A percentile compares a stretch with the other conserved stretches of the same genome.
Evolutionary conservation across 2,329 filamentous ascomycete species (phyloP).

Genomic region (Scedosporium dehoogii): DNA sequence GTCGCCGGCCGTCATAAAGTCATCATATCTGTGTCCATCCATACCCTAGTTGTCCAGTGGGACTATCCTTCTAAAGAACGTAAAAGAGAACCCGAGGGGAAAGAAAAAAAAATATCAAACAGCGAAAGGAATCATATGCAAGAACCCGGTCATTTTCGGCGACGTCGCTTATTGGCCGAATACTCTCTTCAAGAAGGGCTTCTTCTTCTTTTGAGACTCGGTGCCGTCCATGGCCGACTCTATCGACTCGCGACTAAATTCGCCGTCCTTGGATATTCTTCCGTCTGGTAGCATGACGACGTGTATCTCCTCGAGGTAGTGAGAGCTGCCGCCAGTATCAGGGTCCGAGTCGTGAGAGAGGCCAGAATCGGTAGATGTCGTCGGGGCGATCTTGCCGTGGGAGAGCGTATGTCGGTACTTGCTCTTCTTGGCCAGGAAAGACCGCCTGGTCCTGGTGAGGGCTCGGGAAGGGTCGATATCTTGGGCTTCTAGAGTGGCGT

Average conservation of each 20-base stretch:
- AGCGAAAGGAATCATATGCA: neutral
- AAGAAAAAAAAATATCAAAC: neutral
- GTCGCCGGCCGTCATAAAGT: neutral
- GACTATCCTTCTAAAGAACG: neutral
- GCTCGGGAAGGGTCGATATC: constrained; percentile 36
- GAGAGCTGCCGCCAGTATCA: constrained; percentile 14
- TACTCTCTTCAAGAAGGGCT: neutral
- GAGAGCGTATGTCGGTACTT: constrained; percentile 24
- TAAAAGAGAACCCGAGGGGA: neutral
- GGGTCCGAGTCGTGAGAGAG: constrained; percentile 10
- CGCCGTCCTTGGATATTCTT: constrained; percentile 3
- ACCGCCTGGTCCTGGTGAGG: constrained; percentile 32
- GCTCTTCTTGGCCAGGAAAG: constrained; percentile 30
- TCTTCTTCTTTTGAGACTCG: constrained; percentile 1
- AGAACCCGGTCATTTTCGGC: neutral
- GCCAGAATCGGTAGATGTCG: constrained; percentile 14
- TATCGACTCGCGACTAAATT: constrained; percentile 1
- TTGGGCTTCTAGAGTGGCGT: constrained; percentile 45
- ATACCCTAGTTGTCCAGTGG: neutral
- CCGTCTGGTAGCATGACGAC: constrained; percentile 4
- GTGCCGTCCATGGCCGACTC: neutral
- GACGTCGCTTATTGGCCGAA: neutral
- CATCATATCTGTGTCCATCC: neutral
- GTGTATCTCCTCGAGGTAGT: constrained; percentile 2
- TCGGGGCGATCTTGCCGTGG: constrained; percentile 32